phyloP scores from a whole-genome alignment of 306 rosid species.

The Erythrophleum fordii region DNA sequence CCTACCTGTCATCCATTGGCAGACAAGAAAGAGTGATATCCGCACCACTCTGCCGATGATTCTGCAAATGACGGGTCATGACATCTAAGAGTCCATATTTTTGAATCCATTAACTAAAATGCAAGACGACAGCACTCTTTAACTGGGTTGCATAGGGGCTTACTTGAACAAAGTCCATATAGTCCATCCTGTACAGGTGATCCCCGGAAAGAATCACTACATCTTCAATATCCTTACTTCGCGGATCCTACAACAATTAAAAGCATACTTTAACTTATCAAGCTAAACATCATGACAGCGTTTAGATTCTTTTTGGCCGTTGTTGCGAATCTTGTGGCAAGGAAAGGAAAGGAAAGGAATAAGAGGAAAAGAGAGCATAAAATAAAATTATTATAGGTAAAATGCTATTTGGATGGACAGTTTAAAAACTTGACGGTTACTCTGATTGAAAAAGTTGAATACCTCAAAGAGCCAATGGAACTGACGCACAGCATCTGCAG shows the following conservation, averaged over 20 bases:
- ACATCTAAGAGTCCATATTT: conserved; percentile 27
- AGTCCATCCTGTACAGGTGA: conserved; percentile 93
- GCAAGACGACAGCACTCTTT: conserved; percentile 23
- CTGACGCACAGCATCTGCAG: conserved; percentile 99
- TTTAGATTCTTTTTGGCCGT: background rate
- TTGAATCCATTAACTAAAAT: conserved; percentile 10
- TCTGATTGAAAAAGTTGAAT: conserved; percentile 8
- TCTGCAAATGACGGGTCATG: conserved; percentile 53
- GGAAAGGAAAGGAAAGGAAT: no score
- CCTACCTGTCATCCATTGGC: conserved; percentile 92
- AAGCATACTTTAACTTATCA: conserved; percentile 23
- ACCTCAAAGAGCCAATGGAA: conserved; percentile 99
- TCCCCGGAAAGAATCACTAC: conserved; percentile 92
- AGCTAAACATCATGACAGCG: conserved; percentile 5
- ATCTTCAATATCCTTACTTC: conserved; percentile 88
- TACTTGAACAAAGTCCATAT: conserved; percentile 92
- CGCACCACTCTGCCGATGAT: conserved; percentile 87
- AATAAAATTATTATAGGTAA: no score
- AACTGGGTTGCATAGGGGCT: conserved; percentile 29
- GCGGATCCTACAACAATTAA: conserved; percentile 63
- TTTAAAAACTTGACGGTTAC: background rate
- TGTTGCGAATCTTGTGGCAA: background rate
- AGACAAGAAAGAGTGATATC: conserved; percentile 88
- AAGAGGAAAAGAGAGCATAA: no score
- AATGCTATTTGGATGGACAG: no score